These are phyloP conservation scores for Solanum lycopersicoides DNA, from an alignment of 257 asterid species.

Conservation along the genomic window DNA sequence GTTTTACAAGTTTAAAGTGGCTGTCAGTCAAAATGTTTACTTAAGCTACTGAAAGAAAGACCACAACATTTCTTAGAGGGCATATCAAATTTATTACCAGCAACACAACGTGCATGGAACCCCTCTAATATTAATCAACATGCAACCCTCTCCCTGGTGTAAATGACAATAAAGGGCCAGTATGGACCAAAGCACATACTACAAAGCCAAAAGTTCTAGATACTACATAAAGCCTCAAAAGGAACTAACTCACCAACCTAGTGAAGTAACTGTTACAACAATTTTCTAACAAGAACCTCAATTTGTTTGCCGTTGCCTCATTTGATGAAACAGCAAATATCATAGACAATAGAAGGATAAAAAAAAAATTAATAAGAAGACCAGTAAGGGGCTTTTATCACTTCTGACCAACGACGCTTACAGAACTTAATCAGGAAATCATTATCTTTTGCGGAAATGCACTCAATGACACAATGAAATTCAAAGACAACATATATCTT, in stretches of 20 bases:
- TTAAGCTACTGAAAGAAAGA: background rate
- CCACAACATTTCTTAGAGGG: background rate
- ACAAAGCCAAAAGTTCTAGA: background rate
- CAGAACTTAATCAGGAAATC: background rate
- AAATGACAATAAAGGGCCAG: background rate
- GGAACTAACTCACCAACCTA: background rate
- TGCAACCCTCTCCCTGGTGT: background rate
- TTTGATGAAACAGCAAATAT: background rate
- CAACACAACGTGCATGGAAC: background rate
- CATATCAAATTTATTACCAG: background rate
- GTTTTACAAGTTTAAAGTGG: background rate
- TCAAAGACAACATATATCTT: background rate
- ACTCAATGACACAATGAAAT: background rate
- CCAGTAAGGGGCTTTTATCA: background rate
- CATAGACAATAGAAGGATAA: background rate
- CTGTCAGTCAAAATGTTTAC: background rate
- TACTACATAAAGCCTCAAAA: background rate
- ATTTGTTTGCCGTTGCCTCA: background rate
- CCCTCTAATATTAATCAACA: background rate
- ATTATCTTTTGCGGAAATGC: background rate
- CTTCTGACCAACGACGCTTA: background rate
- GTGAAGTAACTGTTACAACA: background rate
- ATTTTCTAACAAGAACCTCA: background rate
- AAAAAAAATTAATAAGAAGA: background rate
- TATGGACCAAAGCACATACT: background rate